phyloP scores from a whole-genome alignment of 2,329 filamentous ascomycete genomes.

The Clonostachys rosea region DNA sequence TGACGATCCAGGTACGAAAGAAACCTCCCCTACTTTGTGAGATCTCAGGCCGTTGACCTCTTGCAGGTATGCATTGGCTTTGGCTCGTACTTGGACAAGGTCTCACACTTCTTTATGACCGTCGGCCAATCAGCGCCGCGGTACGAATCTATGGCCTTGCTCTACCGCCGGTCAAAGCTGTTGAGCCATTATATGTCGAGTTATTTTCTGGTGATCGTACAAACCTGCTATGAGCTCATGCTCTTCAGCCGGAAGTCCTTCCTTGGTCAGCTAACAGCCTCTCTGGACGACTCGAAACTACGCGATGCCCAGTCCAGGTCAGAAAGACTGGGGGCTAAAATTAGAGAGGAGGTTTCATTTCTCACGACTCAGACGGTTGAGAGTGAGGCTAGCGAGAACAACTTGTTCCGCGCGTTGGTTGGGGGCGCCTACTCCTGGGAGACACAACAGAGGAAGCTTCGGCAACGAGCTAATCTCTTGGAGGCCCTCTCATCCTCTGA shows the following conservation, averaged over 20 bases:
- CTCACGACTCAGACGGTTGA: not conserved
- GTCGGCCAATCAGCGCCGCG: slow-evolving; percentile 28
- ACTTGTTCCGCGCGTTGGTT: not conserved
- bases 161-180: slow-evolving; percentile 25
- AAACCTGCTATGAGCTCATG: slow-evolving; percentile 24
- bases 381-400: not conserved
- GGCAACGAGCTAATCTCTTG: not conserved
- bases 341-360: not conserved
- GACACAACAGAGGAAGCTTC: not conserved
- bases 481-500: not conserved
- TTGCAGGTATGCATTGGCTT: slow-evolving; percentile 2
- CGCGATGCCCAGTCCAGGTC: slow-evolving; percentile 21
- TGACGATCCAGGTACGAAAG: slow-evolving; percentile 26
- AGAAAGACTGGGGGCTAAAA: slow-evolving; percentile 2
- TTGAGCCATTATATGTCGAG: slow-evolving; percentile 24
- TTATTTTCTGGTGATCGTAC: slow-evolving; percentile 29
- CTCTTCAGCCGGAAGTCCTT: slow-evolving; percentile 21
- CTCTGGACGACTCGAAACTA: slow-evolving; percentile 18
- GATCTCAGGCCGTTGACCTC: not conserved
- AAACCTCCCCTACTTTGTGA: too few species aligned
- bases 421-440: not conserved
- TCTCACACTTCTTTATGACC: slow-evolving; percentile 30
- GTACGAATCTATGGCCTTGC: slow-evolving; percentile 23
- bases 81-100: slow-evolving; percentile 21
- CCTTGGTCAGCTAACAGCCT: slow-evolving; percentile 18